Base-by-base conservation (phyloP, 805 yeast species). In the Yamadazyma kitorensis region DNA sequence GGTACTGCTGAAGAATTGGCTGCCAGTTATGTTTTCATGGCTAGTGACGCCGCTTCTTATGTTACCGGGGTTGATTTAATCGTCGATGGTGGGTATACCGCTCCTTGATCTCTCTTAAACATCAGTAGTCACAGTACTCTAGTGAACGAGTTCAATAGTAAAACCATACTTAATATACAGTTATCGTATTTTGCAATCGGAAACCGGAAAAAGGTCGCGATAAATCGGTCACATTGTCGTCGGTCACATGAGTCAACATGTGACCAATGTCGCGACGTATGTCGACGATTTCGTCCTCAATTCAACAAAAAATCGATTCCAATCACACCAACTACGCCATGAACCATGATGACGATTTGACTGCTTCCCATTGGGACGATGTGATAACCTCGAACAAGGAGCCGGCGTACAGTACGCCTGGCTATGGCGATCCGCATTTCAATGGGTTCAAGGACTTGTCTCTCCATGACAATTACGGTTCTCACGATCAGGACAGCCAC, bases 361-460 rank as follows among this genome's bases (percentile, higher is more conserved):
- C 74, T 7, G 73, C 76, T 4, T 72, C 79, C 2, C 75, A 70
- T 38, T 80, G 85, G 86, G 83, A 72, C 37, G 85, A 78, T 45
- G 74, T 68, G 3, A 53, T 74, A 10, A 54, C 73, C 10, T 56
- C 75, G 2, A 55, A 53, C 23, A 57, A 64, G 3, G 43, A 20
- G 14, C 24, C 36, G 2, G 25, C 19, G 5, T 36, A 42, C 17
- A 17, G 26, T 4, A 17, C 14, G 7, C 11, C 37, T 13, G 27
- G 43, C 2, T 43, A 35, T 34, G 33, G 26, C 5, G 39, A 37
- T n/a, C 40, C 43, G 4, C 38, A 34, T 13, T 37, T 40, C 32
- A 44, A 46, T 33, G 49, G 45, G 25, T 54, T 55, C 37, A 36
- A 46, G 9, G 47, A 44, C 23, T 42, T 54, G 24, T 29, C 49